Evolutionary conservation across 192 early-diverging fungal genomes (phyloP), one percentile per base, ranked within the genome.

Genomic region (Coemansia sp.): DNA sequence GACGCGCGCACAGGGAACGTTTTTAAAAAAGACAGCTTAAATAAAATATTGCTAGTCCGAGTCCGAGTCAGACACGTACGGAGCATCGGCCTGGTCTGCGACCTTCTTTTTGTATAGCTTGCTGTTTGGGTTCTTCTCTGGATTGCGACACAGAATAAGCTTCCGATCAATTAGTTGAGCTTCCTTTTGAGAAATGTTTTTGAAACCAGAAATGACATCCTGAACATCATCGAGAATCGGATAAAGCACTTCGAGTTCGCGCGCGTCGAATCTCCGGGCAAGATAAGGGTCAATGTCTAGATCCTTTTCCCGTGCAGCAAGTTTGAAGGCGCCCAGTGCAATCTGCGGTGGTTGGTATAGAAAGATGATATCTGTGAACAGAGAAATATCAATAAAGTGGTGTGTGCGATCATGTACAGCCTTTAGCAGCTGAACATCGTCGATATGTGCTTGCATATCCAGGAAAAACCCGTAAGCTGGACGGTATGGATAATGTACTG

Each of bases 271-370:
- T 31, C 68, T 58, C 47, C 59, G 67, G 24, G 74, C 74, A 21
- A 84, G 71, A 28, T 84, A 83, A 49, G 59, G 62, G 56, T 86
- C 82, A 64, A 87, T 76, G 28, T 88, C 82, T 31, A 85, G 73
- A 2, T 78, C 76, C 57, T 82, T 78, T 9, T 85, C 71, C 47
- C 71, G 76, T 5, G 84, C 78, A 7, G 90, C 85, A 55, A 90
- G 69, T 69, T 82, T 80, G 66, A 89, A 68, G 16, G 84, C 82
- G 4, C 87, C 87, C 60, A 92, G 54, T 2, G 89, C 89, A 59
- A 91, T 86, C 78, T 92, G 91, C 4, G 89, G 79, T 31, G 91
- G 88, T 65, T 89, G 88, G 67, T 91, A 92, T 31, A 87, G 57
- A 60, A 91, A 89, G 27, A 85, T 82, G n/a, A 88, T 71, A 54